Evolutionary conservation across 768 basidiomycete species (phyloP).

Genomic region (Infundibulicybe gibba): DNA sequence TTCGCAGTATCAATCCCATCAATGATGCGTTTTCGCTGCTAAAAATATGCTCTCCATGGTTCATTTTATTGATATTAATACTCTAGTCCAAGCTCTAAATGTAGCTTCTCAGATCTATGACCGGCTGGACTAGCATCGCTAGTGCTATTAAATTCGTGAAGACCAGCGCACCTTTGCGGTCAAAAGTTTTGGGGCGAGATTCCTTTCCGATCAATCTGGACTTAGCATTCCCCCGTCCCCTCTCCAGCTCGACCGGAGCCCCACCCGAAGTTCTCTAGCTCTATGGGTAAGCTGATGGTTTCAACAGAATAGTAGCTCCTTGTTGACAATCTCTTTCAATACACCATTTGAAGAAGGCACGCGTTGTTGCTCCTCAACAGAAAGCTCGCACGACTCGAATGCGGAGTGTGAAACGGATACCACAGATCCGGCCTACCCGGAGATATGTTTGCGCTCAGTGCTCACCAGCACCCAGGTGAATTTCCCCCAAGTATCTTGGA

Average conservation of each 20-base stretch:
- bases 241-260: constrained; percentile 35
- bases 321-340: constrained; percentile 9
- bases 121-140: constrained; percentile 32
- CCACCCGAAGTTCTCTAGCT: constrained; percentile 33
- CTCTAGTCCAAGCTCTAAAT: not conserved
- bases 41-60: not conserved
- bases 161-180: constrained; percentile 34
- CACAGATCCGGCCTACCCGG: too few species aligned
- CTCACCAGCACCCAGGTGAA: too few species aligned
- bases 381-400: too few species aligned
- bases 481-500: too few species aligned
- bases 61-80: not conserved
- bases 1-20: not conserved
- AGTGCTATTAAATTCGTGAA: constrained; percentile 35
- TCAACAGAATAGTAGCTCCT: too few species aligned
- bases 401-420: too few species aligned
- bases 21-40: not conserved
- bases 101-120: constrained; percentile 20
- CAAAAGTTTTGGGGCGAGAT: constrained; percentile 24
- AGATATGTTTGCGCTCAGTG: too few species aligned
- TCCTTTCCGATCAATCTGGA: not conserved
- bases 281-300: constrained; percentile 22
- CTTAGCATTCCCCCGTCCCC: not conserved
- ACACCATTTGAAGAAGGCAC: constrained; percentile 25
- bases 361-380: too few species aligned